phyloP scores from a whole-genome alignment of 371 early-diverging fungal genomes.

The Mucor velutinosus region DNA sequence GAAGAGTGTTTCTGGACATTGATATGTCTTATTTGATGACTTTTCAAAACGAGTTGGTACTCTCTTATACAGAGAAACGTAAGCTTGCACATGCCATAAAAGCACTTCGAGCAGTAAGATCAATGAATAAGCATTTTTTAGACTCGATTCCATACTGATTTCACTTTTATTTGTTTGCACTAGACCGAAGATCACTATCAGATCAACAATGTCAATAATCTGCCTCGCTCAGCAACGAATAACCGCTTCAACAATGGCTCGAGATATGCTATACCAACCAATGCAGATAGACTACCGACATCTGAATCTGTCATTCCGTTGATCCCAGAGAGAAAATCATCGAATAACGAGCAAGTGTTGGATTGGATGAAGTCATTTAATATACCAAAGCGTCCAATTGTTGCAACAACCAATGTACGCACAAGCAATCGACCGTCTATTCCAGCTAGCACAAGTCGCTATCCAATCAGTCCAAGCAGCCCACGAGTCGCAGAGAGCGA shows the following conservation, averaged over 20 bases:
- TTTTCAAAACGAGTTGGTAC: conserved; percentile 14
- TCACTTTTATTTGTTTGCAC: neutral
- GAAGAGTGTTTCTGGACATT: conserved; percentile 24
- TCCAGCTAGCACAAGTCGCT: neutral
- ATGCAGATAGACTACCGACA: neutral
- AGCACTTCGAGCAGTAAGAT: conserved; percentile 24
- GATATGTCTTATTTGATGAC: conserved; percentile 21
- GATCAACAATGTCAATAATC: conserved; percentile 3
- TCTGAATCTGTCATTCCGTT: conserved; percentile 18
- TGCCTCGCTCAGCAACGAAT: neutral
- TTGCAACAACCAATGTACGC: neutral
- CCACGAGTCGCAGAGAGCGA: conserved; percentile 10
- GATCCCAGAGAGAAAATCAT: conserved; percentile 35
- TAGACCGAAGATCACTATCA: conserved; percentile 16
- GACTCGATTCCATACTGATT: neutral
- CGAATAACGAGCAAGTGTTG: conserved; percentile 28
- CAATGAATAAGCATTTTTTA: neutral
- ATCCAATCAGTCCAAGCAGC: conserved; percentile 11
- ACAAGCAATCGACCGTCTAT: neutral
- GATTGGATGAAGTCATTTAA: conserved; percentile 25
- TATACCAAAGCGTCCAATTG: conserved; percentile 24
- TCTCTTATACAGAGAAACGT: conserved; percentile 32
- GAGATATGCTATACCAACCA: conserved; percentile 6
- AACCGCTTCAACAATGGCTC: conserved; percentile 7
- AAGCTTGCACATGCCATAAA: conserved; percentile 33